A percentile compares a stretch with the other conserved stretches of the same genome.
phyloP scores from a whole-genome alignment of 257 asterid genomes.

The Ligustrum vulgare region DNA sequence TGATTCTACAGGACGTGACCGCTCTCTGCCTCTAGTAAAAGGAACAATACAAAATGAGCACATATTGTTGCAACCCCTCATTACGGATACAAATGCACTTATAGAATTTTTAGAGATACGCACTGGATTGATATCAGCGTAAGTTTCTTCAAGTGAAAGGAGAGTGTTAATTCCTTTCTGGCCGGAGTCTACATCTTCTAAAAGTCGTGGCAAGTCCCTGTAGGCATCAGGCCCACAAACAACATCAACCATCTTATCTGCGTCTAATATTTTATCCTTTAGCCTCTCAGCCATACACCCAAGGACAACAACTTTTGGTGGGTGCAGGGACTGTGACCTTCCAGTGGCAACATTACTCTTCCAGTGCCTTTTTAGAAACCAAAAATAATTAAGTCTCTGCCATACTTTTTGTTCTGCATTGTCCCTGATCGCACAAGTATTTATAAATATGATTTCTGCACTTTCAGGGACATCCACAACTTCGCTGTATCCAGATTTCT shows the following conservation, averaged over 20 bases:
- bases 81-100: slow-evolving; percentile 89
- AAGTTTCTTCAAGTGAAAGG: slow-evolving; percentile 96
- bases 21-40: slow-evolving; percentile 94
- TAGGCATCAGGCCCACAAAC: slow-evolving; percentile 99
- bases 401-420: slow-evolving; percentile 97
- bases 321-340: slow-evolving; percentile 79
- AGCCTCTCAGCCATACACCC: slow-evolving; percentile 99
- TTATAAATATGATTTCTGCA: slow-evolving; percentile 91
- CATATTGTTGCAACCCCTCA: slow-evolving; percentile 99
- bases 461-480: slow-evolving; percentile 84
- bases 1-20: slow-evolving; percentile 93
- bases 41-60: slow-evolving; percentile 99
- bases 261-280: slow-evolving; percentile 90
- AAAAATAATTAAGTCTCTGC: slow-evolving; percentile 95
- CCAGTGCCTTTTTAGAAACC: slow-evolving; percentile 96
- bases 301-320: slow-evolving; percentile 93
- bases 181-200: slow-evolving; percentile 93
- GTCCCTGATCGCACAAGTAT: slow-evolving; percentile 97
- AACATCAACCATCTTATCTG: slow-evolving; percentile 99
- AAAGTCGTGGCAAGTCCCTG: slow-evolving; percentile 87
- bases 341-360: slow-evolving; percentile 87
- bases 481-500: slow-evolving; percentile 80
- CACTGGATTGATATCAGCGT: slow-evolving; percentile 93
- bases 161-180: slow-evolving; percentile 97
- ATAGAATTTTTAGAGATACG: slow-evolving; percentile 89